Conservation (phyloP, 306 rosid genomes). For the Lablab purpureus region DNA sequence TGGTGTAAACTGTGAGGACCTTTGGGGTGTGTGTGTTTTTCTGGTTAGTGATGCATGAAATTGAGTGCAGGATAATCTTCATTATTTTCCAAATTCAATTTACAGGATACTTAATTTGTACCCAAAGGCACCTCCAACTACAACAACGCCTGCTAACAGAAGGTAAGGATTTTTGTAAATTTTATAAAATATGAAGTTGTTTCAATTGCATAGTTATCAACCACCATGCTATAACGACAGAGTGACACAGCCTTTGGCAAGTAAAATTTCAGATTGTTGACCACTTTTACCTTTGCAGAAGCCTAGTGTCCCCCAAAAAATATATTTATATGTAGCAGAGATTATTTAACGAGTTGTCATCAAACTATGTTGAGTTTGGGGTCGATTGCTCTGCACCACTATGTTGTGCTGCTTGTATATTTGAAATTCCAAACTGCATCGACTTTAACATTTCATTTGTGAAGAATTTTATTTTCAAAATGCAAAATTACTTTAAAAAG, state of each 20-base stretch:
- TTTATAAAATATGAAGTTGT: slow-evolving; percentile 25
- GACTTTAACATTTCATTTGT: slow-evolving; percentile 21
- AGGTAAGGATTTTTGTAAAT: slow-evolving; percentile 56
- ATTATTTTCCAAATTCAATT: slow-evolving; percentile 19
- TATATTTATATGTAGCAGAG: neutral
- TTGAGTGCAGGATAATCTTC: neutral
- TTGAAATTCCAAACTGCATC: slow-evolving; percentile 8
- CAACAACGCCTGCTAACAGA: slow-evolving; percentile 64
- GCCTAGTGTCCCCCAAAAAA: neutral
- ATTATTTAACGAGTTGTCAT: neutral
- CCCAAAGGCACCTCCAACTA: slow-evolving; percentile 75
- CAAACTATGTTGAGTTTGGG: neutral
- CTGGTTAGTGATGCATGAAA: neutral
- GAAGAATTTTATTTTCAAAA: slow-evolving; percentile 28
- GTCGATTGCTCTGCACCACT: neutral
- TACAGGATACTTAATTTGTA: slow-evolving; percentile 84
- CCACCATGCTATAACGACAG: too few relatives aligned
- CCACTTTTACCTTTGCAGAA: neutral
- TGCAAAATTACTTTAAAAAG: neutral
- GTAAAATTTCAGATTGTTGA: neutral
- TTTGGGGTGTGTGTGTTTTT: neutral
- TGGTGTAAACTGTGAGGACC: neutral
- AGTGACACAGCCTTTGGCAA: neutral
- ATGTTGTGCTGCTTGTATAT: neutral
- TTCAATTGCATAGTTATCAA: neutral